These are phyloP conservation scores for Termitomyces sp. DNA, from an alignment of 768 basidiomycete genomes.

Conservation along the genomic window DNA sequence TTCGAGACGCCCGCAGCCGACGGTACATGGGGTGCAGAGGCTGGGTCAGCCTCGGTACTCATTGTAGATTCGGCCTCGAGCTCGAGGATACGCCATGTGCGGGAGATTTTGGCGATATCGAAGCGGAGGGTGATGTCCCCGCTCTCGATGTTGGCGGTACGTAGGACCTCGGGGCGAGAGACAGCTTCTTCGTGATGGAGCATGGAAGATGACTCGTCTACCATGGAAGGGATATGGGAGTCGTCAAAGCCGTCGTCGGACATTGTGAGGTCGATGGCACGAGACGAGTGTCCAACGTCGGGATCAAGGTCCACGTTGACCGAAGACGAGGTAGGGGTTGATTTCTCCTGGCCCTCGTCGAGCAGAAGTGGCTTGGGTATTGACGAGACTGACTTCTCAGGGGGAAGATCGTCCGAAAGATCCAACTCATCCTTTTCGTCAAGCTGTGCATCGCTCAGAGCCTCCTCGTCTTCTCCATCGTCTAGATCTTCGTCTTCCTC, in stretches of 20 bases:
- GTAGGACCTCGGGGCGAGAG: slow-evolving; percentile 38
- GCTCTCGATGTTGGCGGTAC: slow-evolving; percentile 17
- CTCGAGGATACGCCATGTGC: slow-evolving; percentile 18
- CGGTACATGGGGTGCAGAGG: slow-evolving; percentile 14
- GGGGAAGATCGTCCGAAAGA: neutral
- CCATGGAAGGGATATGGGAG: slow-evolving; percentile 12
- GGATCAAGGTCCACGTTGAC: slow-evolving; percentile 16
- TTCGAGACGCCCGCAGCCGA: slow-evolving; percentile 38
- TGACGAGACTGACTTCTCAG: neutral
- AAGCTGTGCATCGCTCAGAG: neutral
- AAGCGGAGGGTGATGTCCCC: slow-evolving; percentile 29
- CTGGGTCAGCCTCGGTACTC: neutral
- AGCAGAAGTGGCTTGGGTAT: neutral
- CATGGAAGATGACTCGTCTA: slow-evolving; percentile 13
- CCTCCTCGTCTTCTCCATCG: slow-evolving; percentile 20
- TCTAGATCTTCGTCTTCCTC: slow-evolving; percentile 19
- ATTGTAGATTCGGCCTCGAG: slow-evolving; percentile 1
- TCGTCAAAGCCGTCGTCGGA: slow-evolving; percentile 19
- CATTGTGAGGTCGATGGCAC: slow-evolving; percentile 15
- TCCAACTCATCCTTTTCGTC: neutral
- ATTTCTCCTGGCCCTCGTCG: neutral
- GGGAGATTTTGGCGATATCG: slow-evolving; percentile 26
- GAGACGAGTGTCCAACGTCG: neutral
- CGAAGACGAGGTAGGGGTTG: slow-evolving; percentile 14
- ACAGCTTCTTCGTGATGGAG: slow-evolving; percentile 16